A percentile compares a stretch with the other conserved stretches of the same genome.
Evolutionary conservation across 768 basidiomycete species (phyloP).

Genomic region (Leccinum arenicola): DNA sequence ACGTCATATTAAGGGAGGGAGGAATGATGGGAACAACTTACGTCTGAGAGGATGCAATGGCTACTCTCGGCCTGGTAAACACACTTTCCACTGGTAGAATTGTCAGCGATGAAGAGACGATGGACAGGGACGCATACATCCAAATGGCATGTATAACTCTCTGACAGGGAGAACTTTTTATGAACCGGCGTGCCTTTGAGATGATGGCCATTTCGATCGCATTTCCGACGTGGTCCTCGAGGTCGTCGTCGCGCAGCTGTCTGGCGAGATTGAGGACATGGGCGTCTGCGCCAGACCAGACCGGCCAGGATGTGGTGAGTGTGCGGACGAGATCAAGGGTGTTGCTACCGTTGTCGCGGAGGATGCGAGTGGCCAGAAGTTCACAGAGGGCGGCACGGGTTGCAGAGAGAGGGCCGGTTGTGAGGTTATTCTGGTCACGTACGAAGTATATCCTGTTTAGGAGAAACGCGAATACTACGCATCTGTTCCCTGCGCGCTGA

Average conservation of each 20-base stretch:
- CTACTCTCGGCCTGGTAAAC: constrained; percentile 88
- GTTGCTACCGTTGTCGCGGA: constrained; percentile 69
- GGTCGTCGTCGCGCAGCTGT: constrained; percentile 64
- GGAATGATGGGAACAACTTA: constrained; percentile 31
- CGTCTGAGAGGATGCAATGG: constrained; percentile 88
- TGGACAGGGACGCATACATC: constrained; percentile 46
- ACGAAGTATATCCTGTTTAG: constrained; percentile 84
- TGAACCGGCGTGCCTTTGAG: constrained; percentile 82
- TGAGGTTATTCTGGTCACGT: constrained; percentile 65
- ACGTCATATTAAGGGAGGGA: neutral
- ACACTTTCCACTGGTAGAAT: constrained; percentile 67
- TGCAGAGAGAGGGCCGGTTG: constrained; percentile 63
- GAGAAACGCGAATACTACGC: constrained; percentile 84
- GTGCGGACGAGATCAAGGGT: constrained; percentile 67
- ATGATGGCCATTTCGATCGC: constrained; percentile 93
- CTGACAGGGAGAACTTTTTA: constrained; percentile 85
- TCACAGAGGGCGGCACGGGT: constrained; percentile 86
- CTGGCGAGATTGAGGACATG: constrained; percentile 55
- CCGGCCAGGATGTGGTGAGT: constrained; percentile 76
- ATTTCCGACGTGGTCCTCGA: constrained; percentile 82
- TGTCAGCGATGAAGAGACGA: constrained; percentile 15
- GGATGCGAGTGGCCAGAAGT: constrained; percentile 77
- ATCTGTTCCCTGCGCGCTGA: constrained; percentile 72
- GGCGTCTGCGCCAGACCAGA: constrained; percentile 72
- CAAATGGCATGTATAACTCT: constrained; percentile 85